Percentiles rank a stretch among this genome's conserved stretches.
phyloP scores from a whole-genome alignment of 2,329 filamentous ascomycete species.

The Colletotrichum cereale region DNA sequence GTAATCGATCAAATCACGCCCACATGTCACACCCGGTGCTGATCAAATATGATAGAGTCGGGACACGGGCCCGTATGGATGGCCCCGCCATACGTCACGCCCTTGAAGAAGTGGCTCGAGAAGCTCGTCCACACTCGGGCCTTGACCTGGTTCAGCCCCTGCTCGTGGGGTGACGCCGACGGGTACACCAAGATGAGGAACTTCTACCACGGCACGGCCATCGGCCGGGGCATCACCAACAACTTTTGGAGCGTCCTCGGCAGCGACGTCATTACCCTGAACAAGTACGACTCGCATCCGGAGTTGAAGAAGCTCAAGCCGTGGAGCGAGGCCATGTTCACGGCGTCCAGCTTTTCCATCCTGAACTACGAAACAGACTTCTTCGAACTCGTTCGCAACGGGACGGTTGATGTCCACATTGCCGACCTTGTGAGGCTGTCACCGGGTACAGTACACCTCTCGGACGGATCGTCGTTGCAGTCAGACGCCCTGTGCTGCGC shows the following conservation, averaged over 20 bases:
- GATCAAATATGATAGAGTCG: constrained; percentile 45
- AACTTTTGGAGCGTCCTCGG: constrained; percentile 70
- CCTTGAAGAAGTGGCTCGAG: constrained; percentile 76
- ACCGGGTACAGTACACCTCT: constrained; percentile 61
- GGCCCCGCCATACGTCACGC: constrained; percentile 72
- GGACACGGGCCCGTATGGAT: constrained; percentile 72
- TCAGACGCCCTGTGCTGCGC: constrained; percentile 67
- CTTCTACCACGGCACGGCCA: constrained; percentile 68
- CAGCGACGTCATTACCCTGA: constrained; percentile 66
- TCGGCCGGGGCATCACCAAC: constrained; percentile 68
- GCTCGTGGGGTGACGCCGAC: constrained; percentile 76
- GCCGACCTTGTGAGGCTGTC: constrained; percentile 63
- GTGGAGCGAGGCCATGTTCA: constrained; percentile 64
- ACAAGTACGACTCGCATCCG: constrained; percentile 66
- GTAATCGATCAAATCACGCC: constrained; percentile 44
- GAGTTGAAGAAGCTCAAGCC: constrained; percentile 67
- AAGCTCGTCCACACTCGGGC: constrained; percentile 75
- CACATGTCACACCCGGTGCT: background rate
- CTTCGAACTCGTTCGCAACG: constrained; percentile 66
- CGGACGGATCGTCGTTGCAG: constrained; percentile 59
- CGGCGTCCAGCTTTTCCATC: constrained; percentile 68
- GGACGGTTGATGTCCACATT: constrained; percentile 65
- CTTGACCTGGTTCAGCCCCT: constrained; percentile 81
- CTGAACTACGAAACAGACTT: constrained; percentile 71
- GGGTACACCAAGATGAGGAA: constrained; percentile 67